Evolutionary conservation across 768 basidiomycete species (phyloP), one percentile per base, ranked within the genome.

Genomic region (Thelephora ganbajun): DNA sequence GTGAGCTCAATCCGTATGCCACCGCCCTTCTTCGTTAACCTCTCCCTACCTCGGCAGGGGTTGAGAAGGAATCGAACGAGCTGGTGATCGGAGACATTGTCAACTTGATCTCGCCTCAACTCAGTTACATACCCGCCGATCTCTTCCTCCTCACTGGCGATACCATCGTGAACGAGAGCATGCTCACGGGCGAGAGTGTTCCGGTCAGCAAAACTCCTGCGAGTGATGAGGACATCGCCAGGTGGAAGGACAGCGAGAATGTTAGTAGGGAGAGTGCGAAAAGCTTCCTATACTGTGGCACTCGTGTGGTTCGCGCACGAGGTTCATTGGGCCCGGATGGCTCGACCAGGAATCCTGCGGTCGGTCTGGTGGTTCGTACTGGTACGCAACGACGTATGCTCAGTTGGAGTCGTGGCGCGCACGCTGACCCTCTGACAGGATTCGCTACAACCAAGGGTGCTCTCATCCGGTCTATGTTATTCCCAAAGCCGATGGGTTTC

Each of bases 371-470:
- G 6, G 81, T 82, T 23, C 72, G 92, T 35, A 96, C 91, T 46
- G 92, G 89, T 85, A 44, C 53, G 64, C 62, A 41, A 3, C 48
- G 1, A 45, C 18, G 6, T 33, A 43, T 2, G 7, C 36, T 5
- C 33, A 20, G 5, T 12, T 43, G 43, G 22, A 35, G 11, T 42
- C 19, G 26, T 44, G 37, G 36, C 35, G n/a, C 16, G 39, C 42
- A 16, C 48, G 16, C 46, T 47, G 12, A 48, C 43, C 14, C 51
- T n/a, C 36, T 52, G 46, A n/a, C 44, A 81, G 84, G 88, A 1
- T 98, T 98, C 66, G 90, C 87, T 61, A 99, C 96, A 1, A 99
- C 96, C 5, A 98, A 98, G 65, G 96, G 96, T 14, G 86, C 94
- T 0, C 69, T 99, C 19, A 79, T 98, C 19, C 76, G 96, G 19